These are phyloP conservation scores for Fomitopsis pulvina DNA, from an alignment of 768 basidiomycete genomes.

Conservation along the genomic window DNA sequence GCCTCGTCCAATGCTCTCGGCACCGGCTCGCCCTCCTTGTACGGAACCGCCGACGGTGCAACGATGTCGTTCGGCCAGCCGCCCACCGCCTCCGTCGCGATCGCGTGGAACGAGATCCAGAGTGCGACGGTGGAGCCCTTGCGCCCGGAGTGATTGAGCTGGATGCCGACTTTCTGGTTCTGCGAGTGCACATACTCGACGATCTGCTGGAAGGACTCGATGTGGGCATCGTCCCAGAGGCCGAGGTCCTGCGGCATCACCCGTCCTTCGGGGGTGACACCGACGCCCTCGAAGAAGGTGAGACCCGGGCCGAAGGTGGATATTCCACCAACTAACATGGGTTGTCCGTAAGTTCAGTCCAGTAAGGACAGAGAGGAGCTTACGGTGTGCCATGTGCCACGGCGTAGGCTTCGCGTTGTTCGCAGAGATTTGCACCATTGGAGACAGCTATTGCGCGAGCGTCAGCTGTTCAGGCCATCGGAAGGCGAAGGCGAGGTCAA, in stretches of 20 bases:
- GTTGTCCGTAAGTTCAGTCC: background rate
- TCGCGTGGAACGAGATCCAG: conserved; percentile 40
- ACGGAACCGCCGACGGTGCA: conserved; percentile 11
- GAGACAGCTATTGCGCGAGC: conserved; percentile 34
- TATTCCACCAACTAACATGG: conserved; percentile 41
- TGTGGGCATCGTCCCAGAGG: conserved; percentile 59
- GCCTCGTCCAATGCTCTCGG: conserved; percentile 1
- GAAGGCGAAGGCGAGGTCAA: background rate
- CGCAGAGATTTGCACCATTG: conserved; percentile 56
- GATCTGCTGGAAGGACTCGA: conserved; percentile 37
- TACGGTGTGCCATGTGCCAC: conserved; percentile 52
- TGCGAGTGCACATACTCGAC: conserved; percentile 71
- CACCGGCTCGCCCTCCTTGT: conserved; percentile 3
- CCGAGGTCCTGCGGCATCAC: conserved; percentile 58
- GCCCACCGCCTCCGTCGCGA: conserved; percentile 31
- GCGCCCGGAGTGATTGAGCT: conserved; percentile 73
- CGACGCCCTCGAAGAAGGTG: conserved; percentile 60
- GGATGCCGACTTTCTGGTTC: conserved; percentile 63
- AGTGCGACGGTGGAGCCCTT: conserved; percentile 62
- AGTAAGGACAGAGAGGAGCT: conserved; percentile 5
- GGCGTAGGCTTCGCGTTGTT: conserved; percentile 43
- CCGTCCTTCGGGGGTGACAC: conserved; percentile 53
- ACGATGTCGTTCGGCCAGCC: conserved; percentile 29
- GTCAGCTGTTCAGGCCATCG: background rate
- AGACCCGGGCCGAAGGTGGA: conserved; percentile 48